A percentile compares a stretch with the other conserved stretches of the same genome.
Conservation (phyloP, 495 filamentous ascomycete species). For the Penicillium diatomitis region DNA sequence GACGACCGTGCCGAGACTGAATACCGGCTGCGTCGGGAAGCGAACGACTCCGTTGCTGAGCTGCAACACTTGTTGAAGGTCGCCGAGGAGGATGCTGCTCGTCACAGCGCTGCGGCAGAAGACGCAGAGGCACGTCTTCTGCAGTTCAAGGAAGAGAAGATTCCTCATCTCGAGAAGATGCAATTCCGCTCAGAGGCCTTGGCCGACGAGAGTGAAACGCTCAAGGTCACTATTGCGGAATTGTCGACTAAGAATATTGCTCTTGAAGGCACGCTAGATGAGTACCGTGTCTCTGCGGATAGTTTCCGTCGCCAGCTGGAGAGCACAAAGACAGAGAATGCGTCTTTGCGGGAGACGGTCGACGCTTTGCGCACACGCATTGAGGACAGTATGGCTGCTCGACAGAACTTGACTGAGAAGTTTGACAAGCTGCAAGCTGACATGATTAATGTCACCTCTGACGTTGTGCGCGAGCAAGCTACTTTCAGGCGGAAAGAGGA, state of each 20-base stretch:
- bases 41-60: conserved; percentile 66
- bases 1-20: conserved; percentile 51
- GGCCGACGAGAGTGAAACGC: conserved; percentile 52
- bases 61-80: conserved; percentile 59
- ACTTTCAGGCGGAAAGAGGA: conserved; percentile 64
- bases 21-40: conserved; percentile 51
- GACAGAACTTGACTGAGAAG: conserved; percentile 69
- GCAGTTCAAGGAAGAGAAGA: conserved; percentile 44
- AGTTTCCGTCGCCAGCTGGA: conserved; percentile 49
- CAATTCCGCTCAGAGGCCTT: conserved; percentile 54
- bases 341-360: conserved; percentile 54
- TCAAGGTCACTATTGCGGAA: conserved; percentile 57
- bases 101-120: conserved; percentile 59
- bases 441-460: conserved; percentile 64
- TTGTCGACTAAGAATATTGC: conserved; percentile 48
- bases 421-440: conserved; percentile 77
- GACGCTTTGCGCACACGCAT: conserved; percentile 63
- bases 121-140: conserved; percentile 51
- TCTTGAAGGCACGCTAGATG: conserved; percentile 50
- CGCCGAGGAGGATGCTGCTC: conserved; percentile 62
- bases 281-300: conserved; percentile 49
- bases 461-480: conserved; percentile 74
- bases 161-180: conserved; percentile 38
- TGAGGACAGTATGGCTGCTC: conserved; percentile 71
- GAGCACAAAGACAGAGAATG: conserved; percentile 45